These are phyloP conservation scores for Lophium mytilinum DNA, from an alignment of 495 filamentous ascomycete species.

Conservation along the genomic window DNA sequence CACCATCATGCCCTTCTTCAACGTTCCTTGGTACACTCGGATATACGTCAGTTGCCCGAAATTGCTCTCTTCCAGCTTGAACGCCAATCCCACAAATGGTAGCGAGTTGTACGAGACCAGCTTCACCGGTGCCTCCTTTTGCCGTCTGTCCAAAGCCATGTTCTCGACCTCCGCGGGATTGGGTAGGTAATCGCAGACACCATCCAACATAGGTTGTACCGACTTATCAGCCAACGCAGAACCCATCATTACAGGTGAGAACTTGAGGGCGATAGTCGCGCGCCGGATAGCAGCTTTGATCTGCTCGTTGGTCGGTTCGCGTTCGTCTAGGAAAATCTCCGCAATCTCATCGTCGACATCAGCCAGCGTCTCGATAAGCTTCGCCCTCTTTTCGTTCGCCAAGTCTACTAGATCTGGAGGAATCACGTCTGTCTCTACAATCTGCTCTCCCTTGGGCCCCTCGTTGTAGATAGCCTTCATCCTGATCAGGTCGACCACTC, in stretches of 20 bases:
- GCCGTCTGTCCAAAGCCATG: slow-evolving; percentile 73
- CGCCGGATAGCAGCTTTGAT: slow-evolving; percentile 86
- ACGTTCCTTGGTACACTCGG: slow-evolving; percentile 89
- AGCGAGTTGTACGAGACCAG: slow-evolving; percentile 86
- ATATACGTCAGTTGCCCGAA: slow-evolving; percentile 98
- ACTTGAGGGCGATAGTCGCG: slow-evolving; percentile 80
- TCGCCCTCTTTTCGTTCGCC: slow-evolving; percentile 67
- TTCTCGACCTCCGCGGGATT: slow-evolving; percentile 90
- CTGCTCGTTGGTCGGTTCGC: slow-evolving; percentile 64
- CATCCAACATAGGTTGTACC: slow-evolving; percentile 95
- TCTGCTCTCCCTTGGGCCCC: slow-evolving; percentile 64
- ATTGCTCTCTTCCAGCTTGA: slow-evolving; percentile 98
- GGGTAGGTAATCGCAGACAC: slow-evolving; percentile 91
- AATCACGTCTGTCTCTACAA: slow-evolving; percentile 68
- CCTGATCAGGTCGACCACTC: slow-evolving; percentile 84
- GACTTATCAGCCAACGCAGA: slow-evolving; percentile 91
- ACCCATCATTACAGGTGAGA: slow-evolving; percentile 94
- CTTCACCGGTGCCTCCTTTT: slow-evolving; percentile 69
- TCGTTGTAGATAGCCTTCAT: slow-evolving; percentile 94
- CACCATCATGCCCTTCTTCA: slow-evolving; percentile 81
- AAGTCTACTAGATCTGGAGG: slow-evolving; percentile 66
- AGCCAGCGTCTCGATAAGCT: slow-evolving; percentile 89
- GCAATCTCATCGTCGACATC: slow-evolving; percentile 99
- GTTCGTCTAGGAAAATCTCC: slow-evolving; percentile 87
- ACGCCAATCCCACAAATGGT: slow-evolving; percentile 92